Base-by-base conservation (phyloP, 441 rosid species). In the Aquilaria agallochum region DNA sequence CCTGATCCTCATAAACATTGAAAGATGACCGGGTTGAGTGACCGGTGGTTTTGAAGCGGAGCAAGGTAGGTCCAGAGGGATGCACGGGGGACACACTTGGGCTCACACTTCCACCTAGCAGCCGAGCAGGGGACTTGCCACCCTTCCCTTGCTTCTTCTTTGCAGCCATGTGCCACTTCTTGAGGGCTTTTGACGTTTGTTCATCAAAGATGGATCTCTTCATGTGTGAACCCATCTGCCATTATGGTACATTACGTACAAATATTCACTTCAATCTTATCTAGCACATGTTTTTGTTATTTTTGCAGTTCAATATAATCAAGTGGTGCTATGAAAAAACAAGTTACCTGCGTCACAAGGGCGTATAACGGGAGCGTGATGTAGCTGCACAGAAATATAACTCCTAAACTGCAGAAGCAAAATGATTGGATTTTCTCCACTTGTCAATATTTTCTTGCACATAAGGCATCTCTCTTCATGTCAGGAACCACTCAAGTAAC, bases 351-450 rank as follows among this genome's bases (percentile, higher is more conserved):
- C 64, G 98, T 83, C 40, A 95, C 90, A 7, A 92, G 99, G 40
- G 99, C 97, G 31, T 92, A 84, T n/a, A 95, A 72, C 2, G 99
- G 98, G 67, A 92, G 90, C 14, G 98, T 95, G 50, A 88, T 86
- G 88, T 95, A 95, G 76, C 98, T 92, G 77, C 96, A 92, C 42
- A 92, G 69, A 65, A 76, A 69, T 55, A 86, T 77, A 50, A 77
- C 87, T 5, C 76, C 87, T 12, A 74, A 31, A 69, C 97, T 95
- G 77, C 76, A 78, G 74, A 58, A 60, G 13, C 42, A 31, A n/a
- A 27, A 14, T 44, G 48, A 4, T 32, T 57, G 15, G 36, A 65
- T 30, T 50, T 56, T 31, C 55, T 55, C 46, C 20, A 30, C 32
- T 48, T 31, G 8, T 30, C 27, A 9, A 9, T 1, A 30, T 53